Evolutionary conservation across 2,329 filamentous ascomycete species (phyloP).

Genomic region (Endothia cerciana): DNA sequence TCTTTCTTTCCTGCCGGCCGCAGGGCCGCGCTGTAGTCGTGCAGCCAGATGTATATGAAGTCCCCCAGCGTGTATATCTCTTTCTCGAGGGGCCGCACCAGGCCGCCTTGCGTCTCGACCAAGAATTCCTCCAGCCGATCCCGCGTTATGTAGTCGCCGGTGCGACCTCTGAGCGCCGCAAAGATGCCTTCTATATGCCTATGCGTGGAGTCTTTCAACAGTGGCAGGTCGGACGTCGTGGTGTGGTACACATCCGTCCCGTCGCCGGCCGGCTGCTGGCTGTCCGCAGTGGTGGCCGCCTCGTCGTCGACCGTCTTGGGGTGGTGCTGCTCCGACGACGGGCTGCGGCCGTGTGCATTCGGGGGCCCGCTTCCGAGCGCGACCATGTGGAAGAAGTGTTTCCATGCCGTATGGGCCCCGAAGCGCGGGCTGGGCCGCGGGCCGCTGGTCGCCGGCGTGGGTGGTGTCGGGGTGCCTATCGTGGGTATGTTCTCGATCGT

Average conservation of each 20-base stretch:
- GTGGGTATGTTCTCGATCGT: constrained; percentile 4
- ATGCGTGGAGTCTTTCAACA: constrained; percentile 54
- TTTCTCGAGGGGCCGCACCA: constrained; percentile 39
- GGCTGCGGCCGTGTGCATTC: constrained; percentile 15
- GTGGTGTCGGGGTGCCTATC: constrained; percentile 15
- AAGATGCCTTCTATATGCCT: constrained; percentile 54
- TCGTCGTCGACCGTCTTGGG: constrained; percentile 18
- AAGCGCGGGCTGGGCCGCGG: constrained; percentile 27
- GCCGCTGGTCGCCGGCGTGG: constrained; percentile 15
- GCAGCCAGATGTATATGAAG: constrained; percentile 55
- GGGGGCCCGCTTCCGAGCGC: constrained; percentile 24
- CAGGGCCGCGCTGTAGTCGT: constrained; percentile 47
- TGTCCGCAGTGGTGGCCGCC: constrained; percentile 11
- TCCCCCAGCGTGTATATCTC: constrained; percentile 51
- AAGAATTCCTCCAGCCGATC: constrained; percentile 54
- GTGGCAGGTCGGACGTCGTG: constrained; percentile 37
- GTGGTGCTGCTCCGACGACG: constrained; percentile 10
- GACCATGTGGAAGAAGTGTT: constrained; percentile 29
- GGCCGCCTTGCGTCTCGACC: constrained; percentile 52
- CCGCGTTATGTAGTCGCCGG: constrained; percentile 33
- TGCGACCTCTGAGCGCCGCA: constrained; percentile 45
- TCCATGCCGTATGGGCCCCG: constrained; percentile 29
- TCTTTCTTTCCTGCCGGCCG: constrained; percentile 56
- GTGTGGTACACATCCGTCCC: constrained; percentile 17
- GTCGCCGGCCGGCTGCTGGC: constrained; percentile 16